A percentile compares a stretch with the other conserved stretches of the same genome.
Evolutionary conservation across 2,329 filamentous ascomycete species (phyloP).

Genomic region (Pseudopyrenochaeta lycopersici): DNA sequence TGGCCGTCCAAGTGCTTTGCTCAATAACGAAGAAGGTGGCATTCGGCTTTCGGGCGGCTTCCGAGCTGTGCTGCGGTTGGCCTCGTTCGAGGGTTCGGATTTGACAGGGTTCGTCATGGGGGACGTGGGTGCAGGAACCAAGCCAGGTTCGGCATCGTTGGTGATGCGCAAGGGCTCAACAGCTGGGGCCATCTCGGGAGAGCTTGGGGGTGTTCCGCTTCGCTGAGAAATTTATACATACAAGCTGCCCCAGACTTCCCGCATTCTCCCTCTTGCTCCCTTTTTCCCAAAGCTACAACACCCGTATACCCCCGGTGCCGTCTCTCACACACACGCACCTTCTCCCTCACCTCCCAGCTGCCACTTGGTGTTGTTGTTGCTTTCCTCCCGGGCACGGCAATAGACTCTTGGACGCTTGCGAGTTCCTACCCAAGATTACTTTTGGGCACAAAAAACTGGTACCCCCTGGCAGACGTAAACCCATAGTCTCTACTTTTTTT

Average conservation of each 20-base stretch:
- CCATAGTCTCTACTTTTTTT: slow-evolving; percentile 31
- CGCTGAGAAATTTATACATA: slow-evolving; percentile 35
- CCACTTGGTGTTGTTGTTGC: slow-evolving; percentile 28
- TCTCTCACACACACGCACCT: slow-evolving; percentile 19
- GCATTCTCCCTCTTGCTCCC: slow-evolving; percentile 13
- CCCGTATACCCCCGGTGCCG: too few relatives aligned
- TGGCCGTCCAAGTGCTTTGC: too few relatives aligned
- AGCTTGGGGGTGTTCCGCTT: slow-evolving; percentile 40
- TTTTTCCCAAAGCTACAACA: too few relatives aligned
- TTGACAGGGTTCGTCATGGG: slow-evolving; percentile 28
- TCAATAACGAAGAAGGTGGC: neutral
- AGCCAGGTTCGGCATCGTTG: slow-evolving; percentile 40
- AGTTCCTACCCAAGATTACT: too few relatives aligned
- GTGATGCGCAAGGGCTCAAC: slow-evolving; percentile 48
- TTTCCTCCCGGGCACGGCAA: slow-evolving; percentile 23
- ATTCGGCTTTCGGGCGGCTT: slow-evolving; percentile 22
- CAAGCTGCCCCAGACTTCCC: slow-evolving; percentile 4
- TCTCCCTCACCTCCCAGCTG: neutral
- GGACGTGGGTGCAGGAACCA: slow-evolving; percentile 24
- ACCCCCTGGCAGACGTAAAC: neutral
- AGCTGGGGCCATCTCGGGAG: slow-evolving; percentile 34
- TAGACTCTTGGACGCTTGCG: slow-evolving; percentile 4
- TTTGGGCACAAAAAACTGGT: too few relatives aligned
- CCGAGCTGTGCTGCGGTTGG: slow-evolving; percentile 26
- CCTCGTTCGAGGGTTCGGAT: slow-evolving; percentile 12